Base-by-base conservation (phyloP, 176 grass and related monocot species). In the Musa itinerans region DNA sequence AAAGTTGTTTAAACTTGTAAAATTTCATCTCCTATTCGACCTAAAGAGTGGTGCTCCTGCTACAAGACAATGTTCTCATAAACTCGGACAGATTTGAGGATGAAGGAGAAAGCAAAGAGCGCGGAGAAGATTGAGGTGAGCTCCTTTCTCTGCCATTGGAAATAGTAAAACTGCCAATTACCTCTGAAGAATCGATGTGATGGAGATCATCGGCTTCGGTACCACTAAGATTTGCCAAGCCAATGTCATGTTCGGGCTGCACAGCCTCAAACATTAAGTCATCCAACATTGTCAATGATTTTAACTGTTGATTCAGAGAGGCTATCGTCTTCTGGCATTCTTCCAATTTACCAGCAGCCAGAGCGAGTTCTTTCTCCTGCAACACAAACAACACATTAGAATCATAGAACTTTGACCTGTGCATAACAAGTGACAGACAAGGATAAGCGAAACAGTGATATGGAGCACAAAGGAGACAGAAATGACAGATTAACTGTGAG, bases 321-420 rank as follows among this genome's bases (percentile, higher is more conserved):
- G 96, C 91, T 0, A 99, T 99, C 13, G 96, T 99, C 84, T 89
- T 99, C 74, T 99, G 96, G 80, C 96, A 99, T 81, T 99, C 96
- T 0, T 78, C 83, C 8, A 99, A 85, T 80, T 92, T 99, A 57
- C 89, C 96, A 21, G 96, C 91, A 76, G 95, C 95, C 72, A 83
- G 69, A 3, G 81, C 65, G 54, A 85, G 24, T 27, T 95, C 91
- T 65, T 88, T 89, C 74, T 92, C 96, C 96, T 99, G 86, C 49
- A 12, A 70, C 22, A 49, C 21, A 25, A 50, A 11, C 50, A 65
- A 23, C 24, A 70, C 19, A 65, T 59, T 69, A 25, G 34, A 48
- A 74, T 16, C 55, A 15, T 17, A 58, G 9, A 17, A 19, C 6
- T 62, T 62, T 9, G 57, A 19, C 57, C 57, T 62, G 17, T n/a